Evolutionary conservation across 495 filamentous ascomycete genomes (phyloP).

Genomic region (Collariella sp.): DNA sequence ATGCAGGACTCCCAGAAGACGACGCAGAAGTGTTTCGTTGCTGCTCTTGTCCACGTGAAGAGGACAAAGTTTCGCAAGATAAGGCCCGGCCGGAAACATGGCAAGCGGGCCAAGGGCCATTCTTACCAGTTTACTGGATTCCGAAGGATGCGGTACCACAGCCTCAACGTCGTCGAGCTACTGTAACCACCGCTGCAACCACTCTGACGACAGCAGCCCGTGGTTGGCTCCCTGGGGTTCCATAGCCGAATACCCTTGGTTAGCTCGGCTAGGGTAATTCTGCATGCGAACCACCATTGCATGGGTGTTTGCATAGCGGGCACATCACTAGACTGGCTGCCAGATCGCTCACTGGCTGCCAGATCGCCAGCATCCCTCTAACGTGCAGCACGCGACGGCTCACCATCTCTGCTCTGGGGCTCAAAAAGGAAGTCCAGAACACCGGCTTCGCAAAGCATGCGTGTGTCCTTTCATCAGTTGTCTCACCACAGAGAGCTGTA

Average conservation of each 20-base stretch:
- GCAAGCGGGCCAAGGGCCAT: not conserved
- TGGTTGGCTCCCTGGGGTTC: not conserved
- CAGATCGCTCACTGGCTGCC: not conserved
- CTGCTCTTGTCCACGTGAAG: not conserved
- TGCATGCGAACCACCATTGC: conserved; percentile 8
- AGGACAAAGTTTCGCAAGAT: not conserved
- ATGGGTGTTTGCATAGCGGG: conserved; percentile 9
- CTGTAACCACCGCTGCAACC: not conserved
- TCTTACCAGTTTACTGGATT: not conserved
- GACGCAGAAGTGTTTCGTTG: not conserved
- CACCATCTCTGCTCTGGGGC: not conserved
- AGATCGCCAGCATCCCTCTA: not conserved
- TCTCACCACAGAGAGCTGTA: too few relatives aligned
- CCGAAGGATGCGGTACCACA: not conserved
- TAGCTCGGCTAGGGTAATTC: not conserved
- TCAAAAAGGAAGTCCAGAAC: not conserved
- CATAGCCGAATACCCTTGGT: not conserved
- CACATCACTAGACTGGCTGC: conserved; percentile 16
- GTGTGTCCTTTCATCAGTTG: too few relatives aligned
- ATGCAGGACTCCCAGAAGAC: too few relatives aligned
- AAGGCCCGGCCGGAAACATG: not conserved
- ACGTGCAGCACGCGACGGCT: not conserved
- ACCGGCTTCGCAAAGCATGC: too few relatives aligned
- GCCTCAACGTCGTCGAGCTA: not conserved
- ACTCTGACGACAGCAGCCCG: not conserved